Percentiles rank a stretch among this genome's conserved stretches.
Evolutionary conservation across 352 stramenopile genomes (phyloP).

Genomic region (Phytophthora litchii): DNA sequence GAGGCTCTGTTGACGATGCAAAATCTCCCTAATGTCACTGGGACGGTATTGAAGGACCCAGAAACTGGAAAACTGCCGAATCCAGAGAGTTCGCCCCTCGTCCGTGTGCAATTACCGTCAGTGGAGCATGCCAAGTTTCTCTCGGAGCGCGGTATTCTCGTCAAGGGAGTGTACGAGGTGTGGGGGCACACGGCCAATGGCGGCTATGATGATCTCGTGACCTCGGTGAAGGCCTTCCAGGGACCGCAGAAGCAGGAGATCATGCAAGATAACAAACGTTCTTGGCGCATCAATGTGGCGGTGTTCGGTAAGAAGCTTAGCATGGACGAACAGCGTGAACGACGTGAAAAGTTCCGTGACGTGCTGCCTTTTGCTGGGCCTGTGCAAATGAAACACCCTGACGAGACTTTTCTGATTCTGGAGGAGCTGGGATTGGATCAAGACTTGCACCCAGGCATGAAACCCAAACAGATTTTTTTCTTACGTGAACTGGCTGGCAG

Average conservation of each 20-base stretch:
- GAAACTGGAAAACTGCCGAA: constrained; percentile 40
- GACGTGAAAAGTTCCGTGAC: constrained; percentile 55
- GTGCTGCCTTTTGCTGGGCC: constrained; percentile 71
- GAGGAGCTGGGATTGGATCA: constrained; percentile 76
- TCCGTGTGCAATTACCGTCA: constrained; percentile 66
- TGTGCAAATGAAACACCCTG: constrained; percentile 70
- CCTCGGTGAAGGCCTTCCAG: constrained; percentile 42
- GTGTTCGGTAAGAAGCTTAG: constrained; percentile 84
- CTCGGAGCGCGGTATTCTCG: constrained; percentile 75
- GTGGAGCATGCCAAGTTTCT: constrained; percentile 74
- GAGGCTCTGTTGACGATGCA: constrained; percentile 78
- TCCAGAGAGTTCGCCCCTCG: constrained; percentile 62
- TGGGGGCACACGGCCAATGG: constrained; percentile 51
- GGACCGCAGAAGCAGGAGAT: constrained; percentile 51
- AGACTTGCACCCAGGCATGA: constrained; percentile 35
- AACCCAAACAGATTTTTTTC: constrained; percentile 75
- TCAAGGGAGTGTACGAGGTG: constrained; percentile 86
- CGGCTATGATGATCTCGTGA: constrained; percentile 60
- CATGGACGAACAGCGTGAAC: constrained; percentile 63
- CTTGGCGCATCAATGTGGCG: constrained; percentile 81
- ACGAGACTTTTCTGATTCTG: constrained; percentile 77
- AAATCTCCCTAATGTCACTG: constrained; percentile 37
- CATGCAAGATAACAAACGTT: constrained; percentile 46
- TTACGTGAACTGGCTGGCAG: constrained; percentile 71
- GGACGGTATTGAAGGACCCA: constrained; percentile 42